Evolutionary conservation across 441 rosid species (phyloP).

Genomic region (Arabidopsis lyrata): DNA sequence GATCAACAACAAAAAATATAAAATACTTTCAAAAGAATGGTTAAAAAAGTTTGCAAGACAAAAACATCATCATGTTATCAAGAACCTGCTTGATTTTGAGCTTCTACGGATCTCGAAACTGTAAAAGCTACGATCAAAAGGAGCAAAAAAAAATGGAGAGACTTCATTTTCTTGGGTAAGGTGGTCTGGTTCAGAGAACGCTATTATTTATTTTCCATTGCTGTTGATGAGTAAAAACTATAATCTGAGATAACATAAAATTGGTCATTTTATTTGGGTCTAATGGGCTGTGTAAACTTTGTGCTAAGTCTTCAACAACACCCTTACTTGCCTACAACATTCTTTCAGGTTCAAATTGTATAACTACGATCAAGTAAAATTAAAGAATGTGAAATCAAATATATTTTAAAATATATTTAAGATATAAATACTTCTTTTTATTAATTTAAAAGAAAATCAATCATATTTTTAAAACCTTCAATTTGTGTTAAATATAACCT

Average conservation of each 20-base stretch:
- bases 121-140: slow-evolving; percentile 13
- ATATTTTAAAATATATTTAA: no score
- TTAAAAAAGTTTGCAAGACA: background rate
- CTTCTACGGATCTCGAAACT: slow-evolving; percentile 3
- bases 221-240: background rate
- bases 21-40: no score
- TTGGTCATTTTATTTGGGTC: background rate
- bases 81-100: slow-evolving; percentile 47
- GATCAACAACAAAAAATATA: slow-evolving; percentile 2
- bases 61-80: background rate
- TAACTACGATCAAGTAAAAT: no score
- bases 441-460: no score
- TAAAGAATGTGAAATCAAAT: no score
- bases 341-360: background rate
- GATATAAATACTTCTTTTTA: no score
- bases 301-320: background rate
- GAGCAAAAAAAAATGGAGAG: slow-evolving; percentile 13
- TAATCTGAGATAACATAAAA: background rate
- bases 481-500: no score
- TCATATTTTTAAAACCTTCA: no score
- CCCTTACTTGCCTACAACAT: background rate
- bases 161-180: slow-evolving; percentile 22
- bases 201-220: background rate
- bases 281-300: no score
- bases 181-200: slow-evolving; percentile 25